Base-by-base conservation (phyloP, 192 early-diverging fungal genomes). In the Coemansia sp. region DNA sequence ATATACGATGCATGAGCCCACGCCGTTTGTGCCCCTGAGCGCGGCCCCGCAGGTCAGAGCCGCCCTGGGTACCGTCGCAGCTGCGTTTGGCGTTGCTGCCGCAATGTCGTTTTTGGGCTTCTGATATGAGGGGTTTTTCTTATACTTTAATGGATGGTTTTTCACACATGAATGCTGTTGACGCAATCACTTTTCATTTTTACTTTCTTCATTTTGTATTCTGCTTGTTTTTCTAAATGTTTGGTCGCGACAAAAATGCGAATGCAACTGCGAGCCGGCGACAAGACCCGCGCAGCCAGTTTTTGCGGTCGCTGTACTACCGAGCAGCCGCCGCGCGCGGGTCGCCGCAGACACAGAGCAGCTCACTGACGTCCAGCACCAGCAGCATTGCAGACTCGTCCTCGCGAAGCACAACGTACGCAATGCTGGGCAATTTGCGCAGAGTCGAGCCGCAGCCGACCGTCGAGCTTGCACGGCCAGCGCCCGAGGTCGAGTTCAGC, bases 401-500 rank as follows among this genome's bases (percentile, higher is more conserved):
- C 3, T 35, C 30, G 21, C 53, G 57, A 50, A 58, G 33, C 29
- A 42, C 56, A 12, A 66, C 54, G 16, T 55, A 73, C 18, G 32
- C 67, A 30, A 63, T 65, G 67, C 43, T 68, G 33, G 64, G 60
- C 30, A 66, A 58, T 46, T 35, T 77, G 35, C 63, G 60, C 16
- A 35, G 63, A 22, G 33, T 44, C 29, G 63, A 60, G 33, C 60
- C 63, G 6, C 60, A 56, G 43, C 60, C 77, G 7, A 80, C 65
- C 4, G 75, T 71, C 27, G 73, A 69, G 48, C 59, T 77, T 12
- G 67, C 73, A 1, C 73, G 73, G n/a, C 73, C 73, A 0, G 67
- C 62, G n/a, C 69, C 69, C 27, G 69, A 77, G 38, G 69, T 67
- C 27, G 64, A 71, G 43, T 71, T 71, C 58, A 71, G 65, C 49